These are phyloP conservation scores for Imleria badia DNA, from an alignment of 768 basidiomycete species.

Conservation along the genomic window DNA sequence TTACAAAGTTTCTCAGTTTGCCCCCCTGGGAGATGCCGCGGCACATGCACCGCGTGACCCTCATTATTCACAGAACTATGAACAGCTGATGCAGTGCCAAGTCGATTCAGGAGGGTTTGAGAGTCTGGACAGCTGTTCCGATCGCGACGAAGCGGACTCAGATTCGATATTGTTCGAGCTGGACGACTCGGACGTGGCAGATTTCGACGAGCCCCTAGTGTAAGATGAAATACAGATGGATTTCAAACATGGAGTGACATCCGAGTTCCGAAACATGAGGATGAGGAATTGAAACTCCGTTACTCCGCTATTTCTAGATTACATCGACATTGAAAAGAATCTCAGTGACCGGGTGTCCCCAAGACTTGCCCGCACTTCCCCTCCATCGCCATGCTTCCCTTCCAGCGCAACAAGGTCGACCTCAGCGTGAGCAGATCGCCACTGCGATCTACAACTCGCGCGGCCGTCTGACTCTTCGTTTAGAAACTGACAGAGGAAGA, in stretches of 20 bases:
- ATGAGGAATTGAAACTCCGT: conserved; percentile 22
- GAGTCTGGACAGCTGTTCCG: conserved; percentile 2
- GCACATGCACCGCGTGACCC: conserved; percentile 14
- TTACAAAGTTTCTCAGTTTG: conserved; percentile 13
- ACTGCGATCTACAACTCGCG: neutral
- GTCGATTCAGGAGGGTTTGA: conserved; percentile 13
- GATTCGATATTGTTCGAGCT: conserved; percentile 19
- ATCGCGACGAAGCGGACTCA: conserved; percentile 10
- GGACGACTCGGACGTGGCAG: conserved; percentile 7
- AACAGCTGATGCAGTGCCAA: conserved; percentile 15
- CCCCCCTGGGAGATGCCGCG: conserved; percentile 20
- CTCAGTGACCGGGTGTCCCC: neutral
- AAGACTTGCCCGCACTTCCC: conserved; percentile 28
- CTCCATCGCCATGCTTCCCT: conserved; percentile 60
- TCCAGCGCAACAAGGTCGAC: conserved; percentile 89
- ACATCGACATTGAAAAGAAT: conserved; percentile 17
- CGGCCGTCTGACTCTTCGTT: conserved; percentile 9
- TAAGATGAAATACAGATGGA: conserved; percentile 8
- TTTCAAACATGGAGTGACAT: conserved; percentile 19
- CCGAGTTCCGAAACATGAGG: conserved; percentile 35
- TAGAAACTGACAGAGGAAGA: conserved; percentile 87
- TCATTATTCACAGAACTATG: conserved; percentile 8
- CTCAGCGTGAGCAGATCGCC: conserved; percentile 65
- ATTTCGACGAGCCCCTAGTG: conserved; percentile 1
- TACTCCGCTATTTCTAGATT: conserved; percentile 29